These are phyloP conservation scores for Canariomyces notabilis DNA, from an alignment of 2,329 filamentous ascomycete species.

Conservation along the genomic window DNA sequence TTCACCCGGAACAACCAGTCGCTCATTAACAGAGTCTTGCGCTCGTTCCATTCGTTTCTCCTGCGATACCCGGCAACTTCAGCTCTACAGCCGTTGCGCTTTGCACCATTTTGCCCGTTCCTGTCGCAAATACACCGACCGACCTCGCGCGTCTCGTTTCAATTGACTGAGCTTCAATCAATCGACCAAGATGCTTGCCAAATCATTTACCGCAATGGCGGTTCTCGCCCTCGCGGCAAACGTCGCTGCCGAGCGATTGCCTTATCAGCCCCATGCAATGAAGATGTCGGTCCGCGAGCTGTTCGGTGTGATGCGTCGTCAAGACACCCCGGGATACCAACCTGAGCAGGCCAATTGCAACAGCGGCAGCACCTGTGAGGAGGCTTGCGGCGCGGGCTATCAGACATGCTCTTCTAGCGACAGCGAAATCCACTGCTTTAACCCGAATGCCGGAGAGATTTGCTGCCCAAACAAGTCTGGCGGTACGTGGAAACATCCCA, in stretches of 20 bases:
- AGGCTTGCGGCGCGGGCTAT: constrained; percentile 50
- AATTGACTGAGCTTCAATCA: constrained; percentile 2
- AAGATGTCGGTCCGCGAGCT: constrained; percentile 34
- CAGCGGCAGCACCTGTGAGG: constrained; percentile 46
- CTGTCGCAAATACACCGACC: background rate
- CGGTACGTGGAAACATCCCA: constrained; percentile 51
- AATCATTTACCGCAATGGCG: constrained; percentile 37
- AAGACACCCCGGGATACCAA: constrained; percentile 41
- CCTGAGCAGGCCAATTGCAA: constrained; percentile 46
- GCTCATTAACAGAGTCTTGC: constrained; percentile 23
- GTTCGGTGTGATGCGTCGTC: constrained; percentile 41
- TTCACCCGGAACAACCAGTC: constrained; percentile 19
- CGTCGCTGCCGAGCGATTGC: constrained; percentile 31
- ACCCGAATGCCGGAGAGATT: constrained; percentile 44
- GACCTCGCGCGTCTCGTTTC: background rate
- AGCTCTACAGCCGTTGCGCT: constrained; percentile 2
- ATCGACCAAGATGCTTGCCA: constrained; percentile 38
- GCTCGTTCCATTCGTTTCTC: constrained; percentile 26
- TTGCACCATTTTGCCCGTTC: background rate
- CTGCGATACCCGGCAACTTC: background rate
- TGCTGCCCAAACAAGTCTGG: constrained; percentile 55
- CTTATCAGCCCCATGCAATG: constrained; percentile 33
- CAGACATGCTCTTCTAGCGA: constrained; percentile 46
- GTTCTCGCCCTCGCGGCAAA: constrained; percentile 39
- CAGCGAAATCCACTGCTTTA: constrained; percentile 52